Evolutionary conservation across 257 asterid genomes (phyloP).

Genomic region (Hygrophila difformis): DNA sequence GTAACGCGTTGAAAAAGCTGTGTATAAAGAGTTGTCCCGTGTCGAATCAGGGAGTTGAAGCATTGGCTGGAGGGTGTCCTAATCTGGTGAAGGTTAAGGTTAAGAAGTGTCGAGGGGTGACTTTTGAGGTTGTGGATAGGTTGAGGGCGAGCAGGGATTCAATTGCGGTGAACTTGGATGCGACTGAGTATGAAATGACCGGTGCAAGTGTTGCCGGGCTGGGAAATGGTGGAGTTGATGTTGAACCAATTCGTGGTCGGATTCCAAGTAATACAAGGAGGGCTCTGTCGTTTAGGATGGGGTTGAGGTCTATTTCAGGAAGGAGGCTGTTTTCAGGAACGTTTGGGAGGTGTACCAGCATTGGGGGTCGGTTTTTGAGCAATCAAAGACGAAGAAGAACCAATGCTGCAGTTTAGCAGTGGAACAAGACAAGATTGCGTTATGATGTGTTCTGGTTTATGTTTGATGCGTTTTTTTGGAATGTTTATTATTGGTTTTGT

Average conservation of each 20-base stretch:
- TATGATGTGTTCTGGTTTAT: slow-evolving; percentile 15
- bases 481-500: too few relatives aligned
- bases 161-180: slow-evolving; percentile 67
- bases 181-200: slow-evolving; percentile 19
- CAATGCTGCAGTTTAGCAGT: too few relatives aligned
- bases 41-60: slow-evolving; percentile 77
- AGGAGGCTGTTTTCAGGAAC: slow-evolving; percentile 51
- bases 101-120: neutral
- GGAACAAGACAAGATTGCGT: slow-evolving; percentile 12
- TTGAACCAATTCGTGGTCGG: slow-evolving; percentile 12
- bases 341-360: slow-evolving; percentile 60
- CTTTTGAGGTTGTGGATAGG: neutral
- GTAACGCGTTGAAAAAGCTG: slow-evolving; percentile 61
- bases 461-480: too few relatives aligned
- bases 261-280: slow-evolving; percentile 32
- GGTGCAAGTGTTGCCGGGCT: neutral
- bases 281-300: slow-evolving; percentile 48
- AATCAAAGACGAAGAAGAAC: slow-evolving; percentile 24
- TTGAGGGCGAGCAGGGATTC: slow-evolving; percentile 7
- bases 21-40: slow-evolving; percentile 90
- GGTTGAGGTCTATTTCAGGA: slow-evolving; percentile 49
- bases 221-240: neutral
- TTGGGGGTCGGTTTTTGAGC: slow-evolving; percentile 43
- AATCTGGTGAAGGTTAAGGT: neutral
- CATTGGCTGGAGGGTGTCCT: slow-evolving; percentile 9